Conservation (phyloP, 2,329 filamentous ascomycete species). For the Exophiala bonariae region DNA sequence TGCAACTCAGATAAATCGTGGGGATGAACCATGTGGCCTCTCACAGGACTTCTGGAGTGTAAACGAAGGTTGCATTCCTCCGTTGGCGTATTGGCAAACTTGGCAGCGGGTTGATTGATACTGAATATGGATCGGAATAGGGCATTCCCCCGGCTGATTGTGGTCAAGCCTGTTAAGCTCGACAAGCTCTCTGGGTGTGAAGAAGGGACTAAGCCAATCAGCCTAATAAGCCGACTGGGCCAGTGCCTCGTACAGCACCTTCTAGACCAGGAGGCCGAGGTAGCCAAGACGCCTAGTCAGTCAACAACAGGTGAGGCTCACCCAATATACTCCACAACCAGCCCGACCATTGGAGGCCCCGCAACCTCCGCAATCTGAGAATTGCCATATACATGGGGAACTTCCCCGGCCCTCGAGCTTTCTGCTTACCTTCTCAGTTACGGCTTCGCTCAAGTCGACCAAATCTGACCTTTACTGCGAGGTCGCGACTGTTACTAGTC, state of each 20-base stretch:
- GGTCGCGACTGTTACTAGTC: too few relatives aligned
- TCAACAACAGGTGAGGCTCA: too few relatives aligned
- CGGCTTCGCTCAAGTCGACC: too few relatives aligned
- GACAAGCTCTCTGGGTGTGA: conserved; percentile 4
- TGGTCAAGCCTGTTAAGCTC: conserved; percentile 5
- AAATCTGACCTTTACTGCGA: too few relatives aligned
- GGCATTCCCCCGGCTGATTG: not conserved
- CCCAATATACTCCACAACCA: too few relatives aligned
- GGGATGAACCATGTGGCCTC: conserved; percentile 1
- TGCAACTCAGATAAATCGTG: not conserved
- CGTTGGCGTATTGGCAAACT: conserved; percentile 5
- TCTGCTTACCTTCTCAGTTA: too few relatives aligned
- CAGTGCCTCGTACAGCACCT: not conserved
- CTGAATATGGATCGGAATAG: conserved; percentile 7
- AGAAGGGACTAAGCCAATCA: conserved; percentile 1
- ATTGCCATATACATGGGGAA: too few relatives aligned
- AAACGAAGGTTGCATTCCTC: conserved; percentile 6
- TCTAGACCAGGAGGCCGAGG: too few relatives aligned
- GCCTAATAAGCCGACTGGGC: not conserved
- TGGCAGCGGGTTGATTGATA: conserved; percentile 6
- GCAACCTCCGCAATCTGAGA: too few relatives aligned
- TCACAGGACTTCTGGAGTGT: not conserved
- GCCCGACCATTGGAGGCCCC: too few relatives aligned
- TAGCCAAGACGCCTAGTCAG: too few relatives aligned
- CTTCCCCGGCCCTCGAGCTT: too few relatives aligned